Conservation (phyloP, 257 asterid species). For the Craterostigma plantagineum region DNA sequence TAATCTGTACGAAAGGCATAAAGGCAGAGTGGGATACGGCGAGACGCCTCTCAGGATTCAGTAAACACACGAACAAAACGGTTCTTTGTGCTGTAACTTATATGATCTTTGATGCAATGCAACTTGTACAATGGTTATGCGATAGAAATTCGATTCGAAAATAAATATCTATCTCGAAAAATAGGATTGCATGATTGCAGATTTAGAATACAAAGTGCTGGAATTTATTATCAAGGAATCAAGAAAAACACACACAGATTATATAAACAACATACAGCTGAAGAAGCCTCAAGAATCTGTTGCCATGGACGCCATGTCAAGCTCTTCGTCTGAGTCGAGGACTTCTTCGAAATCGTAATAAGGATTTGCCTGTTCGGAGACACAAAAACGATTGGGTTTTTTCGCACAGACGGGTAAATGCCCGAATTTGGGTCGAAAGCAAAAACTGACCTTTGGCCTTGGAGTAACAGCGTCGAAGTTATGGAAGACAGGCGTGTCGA, state of each 20-base stretch:
- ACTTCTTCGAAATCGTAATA: constrained; percentile 66
- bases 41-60: constrained; percentile 33
- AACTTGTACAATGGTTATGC: too few species aligned
- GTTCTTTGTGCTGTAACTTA: too few species aligned
- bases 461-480: constrained; percentile 88
- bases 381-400: constrained; percentile 1
- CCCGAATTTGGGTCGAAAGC: too few species aligned
- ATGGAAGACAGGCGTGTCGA: constrained; percentile 48
- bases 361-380: constrained; percentile 60
- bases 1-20: constrained; percentile 56
- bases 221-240: too few species aligned
- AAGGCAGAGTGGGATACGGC: constrained; percentile 37
- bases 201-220: too few species aligned
- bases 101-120: too few species aligned
- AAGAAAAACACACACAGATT: too few species aligned
- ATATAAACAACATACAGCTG: too few species aligned
- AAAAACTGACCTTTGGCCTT: constrained; percentile 56
- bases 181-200: too few species aligned
- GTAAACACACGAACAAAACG: constrained; percentile 7
- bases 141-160: too few species aligned
- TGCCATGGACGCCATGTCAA: constrained; percentile 74
- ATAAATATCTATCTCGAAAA: too few species aligned
- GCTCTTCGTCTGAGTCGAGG: constrained; percentile 85
- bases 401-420: background rate
- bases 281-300: constrained; percentile 17